These are phyloP conservation scores for Bondarzewia mesenterica DNA, from an alignment of 1,284 basidiomycete species.

Conservation along the genomic window DNA sequence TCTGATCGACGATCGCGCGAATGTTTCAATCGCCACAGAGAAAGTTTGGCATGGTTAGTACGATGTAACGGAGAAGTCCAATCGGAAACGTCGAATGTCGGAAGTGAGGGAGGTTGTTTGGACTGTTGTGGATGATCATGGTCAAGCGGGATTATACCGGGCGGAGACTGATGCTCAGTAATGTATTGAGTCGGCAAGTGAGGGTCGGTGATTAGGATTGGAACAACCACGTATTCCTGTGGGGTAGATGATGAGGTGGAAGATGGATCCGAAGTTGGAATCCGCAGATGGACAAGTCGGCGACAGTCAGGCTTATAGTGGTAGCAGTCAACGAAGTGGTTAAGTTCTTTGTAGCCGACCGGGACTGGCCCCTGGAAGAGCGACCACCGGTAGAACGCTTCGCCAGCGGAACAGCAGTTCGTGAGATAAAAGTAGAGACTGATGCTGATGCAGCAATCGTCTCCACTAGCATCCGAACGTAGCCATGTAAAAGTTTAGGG, in stretches of 20 bases:
- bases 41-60: constrained; percentile 41
- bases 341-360: neutral
- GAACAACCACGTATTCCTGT: constrained; percentile 32
- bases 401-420: neutral
- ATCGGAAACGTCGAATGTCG: constrained; percentile 49
- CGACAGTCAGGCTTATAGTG: constrained; percentile 23
- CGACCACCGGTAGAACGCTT: too few relatives aligned
- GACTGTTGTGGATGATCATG: constrained; percentile 18
- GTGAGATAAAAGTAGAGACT: constrained; percentile 6
- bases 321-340: neutral
- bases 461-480: constrained; percentile 53
- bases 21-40: constrained; percentile 48
- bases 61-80: constrained; percentile 46
- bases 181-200: constrained; percentile 45
- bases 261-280: constrained; percentile 23
- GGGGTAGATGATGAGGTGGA: neutral
- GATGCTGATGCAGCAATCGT: constrained; percentile 29
- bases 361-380: neutral
- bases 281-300: constrained; percentile 47
- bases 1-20: neutral
- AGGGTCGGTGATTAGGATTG: constrained; percentile 58
- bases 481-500: constrained; percentile 38
- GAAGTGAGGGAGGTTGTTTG: constrained; percentile 26
- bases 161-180: constrained; percentile 24
- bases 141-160: constrained; percentile 14